Evolutionary conservation across 2,329 filamentous ascomycete species (phyloP).

Genomic region (Talaromyces sp.): DNA sequence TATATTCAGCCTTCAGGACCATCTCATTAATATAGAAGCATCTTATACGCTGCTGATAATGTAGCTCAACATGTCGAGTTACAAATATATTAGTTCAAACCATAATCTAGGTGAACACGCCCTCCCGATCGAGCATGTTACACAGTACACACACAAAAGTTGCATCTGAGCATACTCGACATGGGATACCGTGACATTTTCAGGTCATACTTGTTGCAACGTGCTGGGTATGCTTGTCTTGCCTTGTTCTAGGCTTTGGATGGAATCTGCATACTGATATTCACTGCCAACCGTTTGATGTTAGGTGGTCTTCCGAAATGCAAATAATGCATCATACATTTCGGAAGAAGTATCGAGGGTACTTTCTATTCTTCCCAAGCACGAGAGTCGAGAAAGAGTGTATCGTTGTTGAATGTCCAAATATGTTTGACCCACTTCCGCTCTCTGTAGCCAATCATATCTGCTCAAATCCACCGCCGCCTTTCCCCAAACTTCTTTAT

Average conservation of each 20-base stretch:
- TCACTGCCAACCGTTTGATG: background rate
- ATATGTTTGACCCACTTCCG: background rate
- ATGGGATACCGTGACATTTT: conserved; percentile 7
- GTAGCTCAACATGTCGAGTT: background rate
- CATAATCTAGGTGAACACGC: background rate
- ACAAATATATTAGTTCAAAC: background rate
- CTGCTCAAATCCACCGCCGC: background rate
- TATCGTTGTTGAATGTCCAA: background rate
- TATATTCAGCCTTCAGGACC: background rate
- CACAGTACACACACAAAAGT: conserved; percentile 1
- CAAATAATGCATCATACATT: background rate
- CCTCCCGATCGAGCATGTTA: background rate
- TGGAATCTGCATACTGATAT: background rate
- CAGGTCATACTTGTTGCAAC: background rate
- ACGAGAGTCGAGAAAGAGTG: background rate
- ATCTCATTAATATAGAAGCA: background rate
- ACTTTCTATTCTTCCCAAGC: background rate
- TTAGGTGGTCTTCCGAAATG: background rate
- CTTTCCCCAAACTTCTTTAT: conserved; percentile 15
- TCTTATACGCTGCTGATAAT: background rate
- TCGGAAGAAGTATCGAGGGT: background rate
- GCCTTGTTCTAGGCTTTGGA: background rate
- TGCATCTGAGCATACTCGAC: conserved; percentile 6
- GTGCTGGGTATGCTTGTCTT: conserved; percentile 1
- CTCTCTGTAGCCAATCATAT: background rate